Conservation (phyloP, 2,329 filamentous ascomycete genomes). For the Pleurostoma richardsiae region DNA sequence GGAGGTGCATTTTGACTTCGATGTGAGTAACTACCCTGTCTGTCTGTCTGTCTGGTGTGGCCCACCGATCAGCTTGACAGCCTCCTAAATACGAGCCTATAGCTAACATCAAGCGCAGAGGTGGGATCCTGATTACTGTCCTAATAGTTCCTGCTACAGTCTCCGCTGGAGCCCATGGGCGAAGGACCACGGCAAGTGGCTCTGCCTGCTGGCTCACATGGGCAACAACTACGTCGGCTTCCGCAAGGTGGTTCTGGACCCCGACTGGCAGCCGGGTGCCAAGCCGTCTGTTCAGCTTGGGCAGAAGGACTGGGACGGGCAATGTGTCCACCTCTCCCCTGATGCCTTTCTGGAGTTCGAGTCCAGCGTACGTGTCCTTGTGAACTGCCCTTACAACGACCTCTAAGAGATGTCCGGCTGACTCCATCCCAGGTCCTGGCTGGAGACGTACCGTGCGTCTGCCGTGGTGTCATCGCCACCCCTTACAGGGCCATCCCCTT, state of each 20-base stretch:
- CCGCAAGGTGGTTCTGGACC: slow-evolving; percentile 37
- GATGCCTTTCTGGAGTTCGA: slow-evolving; percentile 55
- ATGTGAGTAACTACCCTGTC: slow-evolving; percentile 18
- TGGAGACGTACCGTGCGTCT: slow-evolving; percentile 28
- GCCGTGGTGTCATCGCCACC: slow-evolving; percentile 49
- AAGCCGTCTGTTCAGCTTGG: slow-evolving; percentile 26
- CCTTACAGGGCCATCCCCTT: slow-evolving; percentile 46
- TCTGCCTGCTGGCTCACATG: slow-evolving; percentile 44
- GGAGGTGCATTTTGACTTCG: slow-evolving; percentile 34
- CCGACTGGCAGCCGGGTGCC: slow-evolving; percentile 18
- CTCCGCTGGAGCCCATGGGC: slow-evolving; percentile 53
- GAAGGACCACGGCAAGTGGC: slow-evolving; percentile 22
- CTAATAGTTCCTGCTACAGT: slow-evolving; percentile 42
- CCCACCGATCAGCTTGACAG: too few species aligned
- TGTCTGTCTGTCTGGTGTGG: too few species aligned
- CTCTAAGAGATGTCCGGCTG: too few species aligned
- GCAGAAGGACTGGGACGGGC: slow-evolving; percentile 34
- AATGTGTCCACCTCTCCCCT: slow-evolving; percentile 43
- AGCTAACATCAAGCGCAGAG: not conserved
- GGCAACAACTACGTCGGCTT: slow-evolving; percentile 51
- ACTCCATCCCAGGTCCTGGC: slow-evolving; percentile 32
- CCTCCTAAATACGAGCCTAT: not conserved
- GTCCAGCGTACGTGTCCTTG: slow-evolving; percentile 31
- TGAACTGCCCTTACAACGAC: too few species aligned
- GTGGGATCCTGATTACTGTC: slow-evolving; percentile 42